Base-by-base conservation (phyloP, 805 yeast genomes). In the Babjeviella inositovora region DNA sequence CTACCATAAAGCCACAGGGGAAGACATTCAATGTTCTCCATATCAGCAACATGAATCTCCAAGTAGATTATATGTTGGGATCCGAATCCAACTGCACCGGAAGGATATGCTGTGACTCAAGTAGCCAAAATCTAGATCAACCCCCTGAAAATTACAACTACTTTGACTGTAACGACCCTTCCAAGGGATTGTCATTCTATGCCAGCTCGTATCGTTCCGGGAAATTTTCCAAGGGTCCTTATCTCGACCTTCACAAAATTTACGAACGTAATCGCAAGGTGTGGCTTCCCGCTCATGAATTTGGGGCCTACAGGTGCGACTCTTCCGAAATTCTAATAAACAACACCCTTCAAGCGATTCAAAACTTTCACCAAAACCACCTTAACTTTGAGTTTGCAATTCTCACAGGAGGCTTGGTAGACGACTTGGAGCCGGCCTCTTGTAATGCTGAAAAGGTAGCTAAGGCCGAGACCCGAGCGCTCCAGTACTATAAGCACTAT, bases 371-470 rank as follows among this genome's bases (percentile, higher is more conserved):
- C 12, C 12, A n/a, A 7, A 6, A 7, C 7, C 8, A 7, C 9
- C 14, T 20, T 10, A 14, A 32, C 13, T 23, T 35, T 15, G 58
- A 53, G 29, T 52, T 53, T 26, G 28, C 57, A 8, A 24, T 54
- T 15, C 54, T 54, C 39, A 54, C 60, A 6, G 62, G 62, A 20
- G 62, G 54, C 26, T 39, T 53, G 22, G 60, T 54, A 22, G 62
- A 54, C 29, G 60, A 54, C 28, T 57, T 52, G 28, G 42, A 49
- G 21, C 33, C 41, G 20, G 8, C 6, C 14, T 11, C 7, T 16
- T 13, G 13, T 13, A 11, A 13, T 20, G 8, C 8, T 7, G 14
- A 20, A 8, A 7, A n/a, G 15, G 53, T 59, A 21, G 45, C 43
- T 27, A 30, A 29, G 15, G 51, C 55, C 4, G 57, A 52, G 34